phyloP scores from a whole-genome alignment of 345 rosid genomes.

The Aquilaria yunnanensis region DNA sequence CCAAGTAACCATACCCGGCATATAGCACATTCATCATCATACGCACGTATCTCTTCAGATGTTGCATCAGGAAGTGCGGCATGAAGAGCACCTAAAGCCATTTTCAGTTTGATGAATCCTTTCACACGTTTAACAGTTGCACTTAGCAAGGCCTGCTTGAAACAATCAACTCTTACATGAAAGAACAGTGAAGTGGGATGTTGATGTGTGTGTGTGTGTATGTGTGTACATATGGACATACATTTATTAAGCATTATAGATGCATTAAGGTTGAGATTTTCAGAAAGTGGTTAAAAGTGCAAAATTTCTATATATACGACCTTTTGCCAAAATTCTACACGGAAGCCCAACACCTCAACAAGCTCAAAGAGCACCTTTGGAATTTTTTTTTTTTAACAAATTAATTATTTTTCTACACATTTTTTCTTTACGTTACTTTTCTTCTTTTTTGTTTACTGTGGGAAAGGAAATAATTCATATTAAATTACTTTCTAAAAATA shows the following conservation, averaged over 20 bases:
- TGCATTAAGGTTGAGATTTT: too few relatives aligned
- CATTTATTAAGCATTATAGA: neutral
- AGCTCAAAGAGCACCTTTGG: too few relatives aligned
- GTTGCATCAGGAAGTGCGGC: conserved; percentile 99
- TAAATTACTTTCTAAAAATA: too few relatives aligned
- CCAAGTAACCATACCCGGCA: conserved; percentile 66
- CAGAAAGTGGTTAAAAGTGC: too few relatives aligned
- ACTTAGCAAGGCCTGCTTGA: conserved; percentile 82
- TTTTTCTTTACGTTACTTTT: too few relatives aligned
- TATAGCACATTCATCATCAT: conserved; percentile 98
- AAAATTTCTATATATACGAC: too few relatives aligned
- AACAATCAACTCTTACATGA: conserved; percentile 13
- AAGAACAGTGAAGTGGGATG: conserved; percentile 5
- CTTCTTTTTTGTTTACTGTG: too few relatives aligned
- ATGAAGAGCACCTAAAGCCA: conserved; percentile 85
- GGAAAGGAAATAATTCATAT: too few relatives aligned
- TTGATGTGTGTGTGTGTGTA: neutral
- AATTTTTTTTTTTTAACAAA: too few relatives aligned
- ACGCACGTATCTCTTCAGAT: conserved; percentile 71
- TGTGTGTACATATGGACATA: neutral
- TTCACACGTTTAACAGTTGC: conserved; percentile 83
- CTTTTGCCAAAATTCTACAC: too few relatives aligned
- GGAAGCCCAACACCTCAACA: too few relatives aligned
- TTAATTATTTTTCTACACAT: too few relatives aligned
- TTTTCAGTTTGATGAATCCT: conserved; percentile 81